Evolutionary conservation across 805 yeast genomes (phyloP).

Genomic region (Candida corydali): DNA sequence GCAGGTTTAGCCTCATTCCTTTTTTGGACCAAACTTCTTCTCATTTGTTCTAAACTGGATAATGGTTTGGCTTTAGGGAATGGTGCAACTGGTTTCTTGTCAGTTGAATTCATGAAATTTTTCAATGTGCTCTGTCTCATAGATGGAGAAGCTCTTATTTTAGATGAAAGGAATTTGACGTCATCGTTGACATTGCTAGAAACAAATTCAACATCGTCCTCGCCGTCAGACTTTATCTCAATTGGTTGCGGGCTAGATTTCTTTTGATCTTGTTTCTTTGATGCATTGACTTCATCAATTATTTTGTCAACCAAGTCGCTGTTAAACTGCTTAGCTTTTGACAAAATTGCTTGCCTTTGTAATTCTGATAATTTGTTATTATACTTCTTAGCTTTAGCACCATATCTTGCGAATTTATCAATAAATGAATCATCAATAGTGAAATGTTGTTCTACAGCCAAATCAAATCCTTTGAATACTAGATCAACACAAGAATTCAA

Average conservation of each 20-base stretch:
- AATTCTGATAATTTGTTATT: conserved; percentile 66
- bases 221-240: conserved; percentile 1
- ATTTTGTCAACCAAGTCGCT: conserved; percentile 50
- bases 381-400: conserved; percentile 59
- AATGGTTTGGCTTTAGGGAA: conserved; percentile 19
- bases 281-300: conserved; percentile 34
- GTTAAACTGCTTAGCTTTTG: conserved; percentile 57
- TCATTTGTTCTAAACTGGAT: conserved; percentile 5
- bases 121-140: conserved; percentile 33
- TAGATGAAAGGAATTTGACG: not conserved
- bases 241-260: conserved; percentile 4
- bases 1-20: conserved; percentile 4
- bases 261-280: conserved; percentile 7
- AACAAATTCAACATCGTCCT: conserved; percentile 1
- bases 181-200: not conserved
- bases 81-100: conserved; percentile 31
- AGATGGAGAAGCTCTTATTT: conserved; percentile 2
- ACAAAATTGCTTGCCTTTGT: conserved; percentile 61
- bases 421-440: conserved; percentile 50
- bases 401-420: conserved; percentile 57
- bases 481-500: conserved; percentile 68
- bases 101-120: conserved; percentile 30
- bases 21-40: not conserved
- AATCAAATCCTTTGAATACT: conserved; percentile 60
- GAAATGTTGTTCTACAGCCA: conserved; percentile 54